Conservation (phyloP, 148 eudicot genomes). For the Rhododendron ovatum region DNA sequence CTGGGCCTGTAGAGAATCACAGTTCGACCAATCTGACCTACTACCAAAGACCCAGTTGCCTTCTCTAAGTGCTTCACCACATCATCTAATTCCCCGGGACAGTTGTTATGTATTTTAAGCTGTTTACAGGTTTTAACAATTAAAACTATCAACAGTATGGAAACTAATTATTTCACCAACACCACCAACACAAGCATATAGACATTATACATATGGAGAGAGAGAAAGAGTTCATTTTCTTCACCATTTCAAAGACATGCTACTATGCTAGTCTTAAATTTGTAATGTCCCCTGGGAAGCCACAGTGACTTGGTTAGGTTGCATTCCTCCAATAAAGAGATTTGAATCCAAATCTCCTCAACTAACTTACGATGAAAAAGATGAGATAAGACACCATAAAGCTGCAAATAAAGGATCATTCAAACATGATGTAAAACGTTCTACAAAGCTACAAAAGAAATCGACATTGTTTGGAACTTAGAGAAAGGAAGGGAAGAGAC, state of each 20-base stretch:
- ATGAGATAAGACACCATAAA: neutral
- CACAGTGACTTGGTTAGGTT: neutral
- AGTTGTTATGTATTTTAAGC: conserved; percentile 71
- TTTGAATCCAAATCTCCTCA: neutral
- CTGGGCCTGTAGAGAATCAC: conserved; percentile 96
- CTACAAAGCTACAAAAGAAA: neutral
- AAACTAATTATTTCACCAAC: neutral
- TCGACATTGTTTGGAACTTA: too few relatives aligned
- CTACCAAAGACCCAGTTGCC: conserved; percentile 66
- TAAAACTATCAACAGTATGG: neutral
- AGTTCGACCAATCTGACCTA: conserved; percentile 78
- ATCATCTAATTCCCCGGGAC: conserved; percentile 76
- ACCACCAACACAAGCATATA: neutral
- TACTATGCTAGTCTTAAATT: neutral
- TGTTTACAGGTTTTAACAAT: conserved; percentile 22
- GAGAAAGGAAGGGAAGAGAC: neutral
- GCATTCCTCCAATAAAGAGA: neutral
- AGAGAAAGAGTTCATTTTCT: neutral
- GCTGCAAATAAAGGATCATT: neutral
- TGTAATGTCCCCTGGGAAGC: neutral
- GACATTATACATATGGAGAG: neutral
- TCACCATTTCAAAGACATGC: neutral
- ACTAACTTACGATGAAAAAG: neutral
- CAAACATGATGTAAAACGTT: neutral
- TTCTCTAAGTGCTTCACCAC: conserved; percentile 60